Base-by-base conservation (phyloP, 129 eudicot species). In the Pulicaria dysenterica region DNA sequence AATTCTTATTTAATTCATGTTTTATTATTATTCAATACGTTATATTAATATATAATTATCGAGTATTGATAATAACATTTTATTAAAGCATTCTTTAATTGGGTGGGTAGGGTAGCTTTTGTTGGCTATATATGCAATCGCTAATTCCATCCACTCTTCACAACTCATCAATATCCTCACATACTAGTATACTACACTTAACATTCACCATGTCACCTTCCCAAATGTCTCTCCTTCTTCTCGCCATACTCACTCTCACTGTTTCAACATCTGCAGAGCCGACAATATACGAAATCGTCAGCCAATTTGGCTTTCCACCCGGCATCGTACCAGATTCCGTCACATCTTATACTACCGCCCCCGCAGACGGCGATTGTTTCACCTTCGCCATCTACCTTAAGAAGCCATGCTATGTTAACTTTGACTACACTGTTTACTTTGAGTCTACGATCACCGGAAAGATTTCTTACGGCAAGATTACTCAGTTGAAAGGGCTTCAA, bases 311-410 rank as follows among this genome's bases (percentile, higher is more conserved):
- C 8, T 87, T 91, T 34, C 97, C 97, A 2, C 70, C 79, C 7
- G 97, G 97, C 60, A 81, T 91, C 54, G n/a, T 91, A 3, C 97
- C 95, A 0, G 83, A 84, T 58, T 85, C 87, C 38, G 95, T 88
- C 55, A 61, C 47, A 12, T 72, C 81, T 67, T 91, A 91, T 76
- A 49, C 89, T 1, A 36, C 19, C 14, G 17, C 64, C n/a, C 15
- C 10, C 7, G 68, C 84, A 51, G 12, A 56, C 16, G 80, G 16
- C 59, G 81, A 17, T 1, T 83, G 80, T 36, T 85, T 82, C 12
- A 37, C 39, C 37, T 87, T 91, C 70, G 74, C 8, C 6, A 85
- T 91, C 50, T 58, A 72, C 48, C 84, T 91, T 2, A 45, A 67
- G 7, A 79, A 81, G 6, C 58, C 91, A 12, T 91, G 97, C 36